Evolutionary conservation across 164 flowering plant species (phyloP).

Genomic region (Akebia trifoliata): DNA sequence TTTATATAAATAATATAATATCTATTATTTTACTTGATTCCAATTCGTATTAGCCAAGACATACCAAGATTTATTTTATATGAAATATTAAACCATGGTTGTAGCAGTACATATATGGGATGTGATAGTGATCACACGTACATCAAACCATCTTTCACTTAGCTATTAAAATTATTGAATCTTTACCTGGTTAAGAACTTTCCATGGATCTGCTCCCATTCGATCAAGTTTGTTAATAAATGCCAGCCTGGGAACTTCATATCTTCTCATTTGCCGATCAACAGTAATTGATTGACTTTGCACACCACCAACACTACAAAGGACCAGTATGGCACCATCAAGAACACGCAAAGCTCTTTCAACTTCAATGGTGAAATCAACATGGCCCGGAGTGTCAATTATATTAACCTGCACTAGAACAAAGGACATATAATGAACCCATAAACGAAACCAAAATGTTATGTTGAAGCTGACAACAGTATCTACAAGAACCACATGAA

Average conservation of each 20-base stretch:
- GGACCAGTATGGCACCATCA: conserved; percentile 98
- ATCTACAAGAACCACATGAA: background rate
- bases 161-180: background rate
- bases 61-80: too few relatives aligned
- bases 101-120: too few relatives aligned
- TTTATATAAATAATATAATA: too few relatives aligned
- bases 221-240: conserved; percentile 97
- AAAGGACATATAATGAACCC: background rate
- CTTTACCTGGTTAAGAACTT: conserved; percentile 83
- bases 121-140: background rate
- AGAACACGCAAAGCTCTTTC: conserved; percentile 99
- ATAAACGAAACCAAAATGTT: background rate
- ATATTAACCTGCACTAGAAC: conserved; percentile 70
- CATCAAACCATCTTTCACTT: background rate
- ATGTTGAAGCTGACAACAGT: background rate
- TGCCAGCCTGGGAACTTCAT: conserved; percentile 93
- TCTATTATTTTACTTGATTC: too few relatives aligned
- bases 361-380: conserved; percentile 98
- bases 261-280: conserved; percentile 98
- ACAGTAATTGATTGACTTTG: conserved; percentile 99
- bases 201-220: conserved; percentile 99
- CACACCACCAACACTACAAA: conserved; percentile 99
- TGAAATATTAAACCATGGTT: too few relatives aligned
- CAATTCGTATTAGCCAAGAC: too few relatives aligned
- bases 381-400: conserved; percentile 99